Evolutionary conservation across 2,329 filamentous ascomycete species (phyloP), one percentile per base, ranked within the genome.

Genomic region (Colletotrichum phormii): DNA sequence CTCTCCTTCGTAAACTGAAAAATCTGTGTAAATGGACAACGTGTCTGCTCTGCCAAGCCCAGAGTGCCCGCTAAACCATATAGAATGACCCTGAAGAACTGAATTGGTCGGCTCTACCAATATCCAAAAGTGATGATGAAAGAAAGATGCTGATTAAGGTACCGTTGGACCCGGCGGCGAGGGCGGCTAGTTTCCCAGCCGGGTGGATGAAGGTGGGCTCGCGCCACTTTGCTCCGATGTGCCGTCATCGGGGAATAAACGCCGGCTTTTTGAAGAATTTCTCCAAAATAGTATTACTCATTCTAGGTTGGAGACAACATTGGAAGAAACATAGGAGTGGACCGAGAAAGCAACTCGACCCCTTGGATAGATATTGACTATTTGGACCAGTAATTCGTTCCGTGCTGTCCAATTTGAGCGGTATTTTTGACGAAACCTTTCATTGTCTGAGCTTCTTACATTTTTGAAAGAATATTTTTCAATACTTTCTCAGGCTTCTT

Each of bases 171-270:
- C 26, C 26, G 26, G 26, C 26, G 42, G 69, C 64, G 31, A 33
- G 12, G 35, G 54, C 66, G 60, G 55, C 54, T 57, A 65, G 35
- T 49, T 9, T 55, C 49, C 66, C 60, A 51, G 53, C 42, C 55
- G 42, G 53, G 13, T 42, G 37, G 37, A 15, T 42, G 18, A 18
- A 42, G 37, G 37, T 42, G 66, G 46, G 61, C 13, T 73, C 66
- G 55, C 66, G 67, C 55, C 46, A 71, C 63, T 71, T 71, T 54
- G 35, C 66, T 46, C 66, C 66, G 66, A 70, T 35, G 53, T 70
- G 66, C 70, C 66, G 66, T 70, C 70, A 70, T 72, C 60, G 59
- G 54, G n/a, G 13, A 37, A 13, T 9, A 13, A 49, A 22, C 31
- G 54, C 53, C 59, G 59, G 53, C 54, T 46, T 22, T 35, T 37